Evolutionary conservation across 352 stramenopile species (phyloP), one percentile per base, ranked within the genome.

Genomic region (Globisporangium iwayamae): DNA sequence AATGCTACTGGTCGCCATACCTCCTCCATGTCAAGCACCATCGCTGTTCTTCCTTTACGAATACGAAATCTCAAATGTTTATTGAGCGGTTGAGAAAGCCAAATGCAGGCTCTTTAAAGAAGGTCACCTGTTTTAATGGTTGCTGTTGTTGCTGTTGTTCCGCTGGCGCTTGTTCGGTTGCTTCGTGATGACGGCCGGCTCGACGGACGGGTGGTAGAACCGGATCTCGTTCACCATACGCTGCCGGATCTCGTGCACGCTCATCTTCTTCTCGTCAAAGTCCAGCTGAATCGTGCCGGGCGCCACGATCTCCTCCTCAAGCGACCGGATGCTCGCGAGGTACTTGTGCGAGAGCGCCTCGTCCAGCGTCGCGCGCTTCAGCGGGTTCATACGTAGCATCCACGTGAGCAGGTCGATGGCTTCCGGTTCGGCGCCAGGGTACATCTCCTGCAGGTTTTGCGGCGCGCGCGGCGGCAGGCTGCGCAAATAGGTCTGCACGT

Each of bases 311-410:
- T 95, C 86, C 60, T 95, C 86, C 60, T 95, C 86, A 8, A 95
- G 74, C 34, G 83, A 91, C 38, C 86, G 81, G 70, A 95, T 95
- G 62, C 81, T 92, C 22, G 83, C 84, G 34, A 95, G 60, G 65
- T 95, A 95, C 70, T 90, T 90, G 75, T 95, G 86, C 46, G 79
- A 84, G 13, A 95, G 64, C 25, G 86, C 86, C 56, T 95, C 83
- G 53, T 95, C 86, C 10, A 95, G 64, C 5, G 81, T 93, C 22
- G 81, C 83, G 32, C 86, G 84, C 66, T 93, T 95, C 38, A 74
- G 67, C 8, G 86, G 86, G 60, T 95, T 95, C 84, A 95, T 95
- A 25, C 90, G 84, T 46, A 95, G 79, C 86, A 95, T 95, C 70
- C 77, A 83, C 32, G 83, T 80, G 6, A 95, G 69, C 63, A 95